Conservation (phyloP, 2,329 filamentous ascomycete genomes). For the Grosmannia huntii region DNA sequence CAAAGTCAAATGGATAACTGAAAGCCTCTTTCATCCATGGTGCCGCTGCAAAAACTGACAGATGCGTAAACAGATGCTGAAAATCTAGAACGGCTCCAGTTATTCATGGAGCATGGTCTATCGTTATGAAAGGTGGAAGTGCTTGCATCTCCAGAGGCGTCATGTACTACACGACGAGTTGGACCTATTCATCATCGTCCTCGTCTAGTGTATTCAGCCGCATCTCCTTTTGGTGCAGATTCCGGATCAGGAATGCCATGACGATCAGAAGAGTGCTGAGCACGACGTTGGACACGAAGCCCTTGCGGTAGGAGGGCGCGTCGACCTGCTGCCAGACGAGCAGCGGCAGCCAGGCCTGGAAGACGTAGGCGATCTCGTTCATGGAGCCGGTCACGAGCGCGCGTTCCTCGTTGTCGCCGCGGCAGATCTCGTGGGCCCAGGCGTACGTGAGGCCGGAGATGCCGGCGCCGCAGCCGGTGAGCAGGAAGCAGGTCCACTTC, state of each 20-base stretch:
- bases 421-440: slow-evolving; percentile 38
- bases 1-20: too few relatives aligned
- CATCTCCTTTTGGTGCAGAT: slow-evolving; percentile 30
- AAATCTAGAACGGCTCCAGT: background rate
- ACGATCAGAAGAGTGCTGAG: slow-evolving; percentile 36
- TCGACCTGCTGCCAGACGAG: slow-evolving; percentile 54
- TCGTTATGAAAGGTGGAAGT: background rate
- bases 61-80: background rate
- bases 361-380: slow-evolving; percentile 57
- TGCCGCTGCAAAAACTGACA: background rate
- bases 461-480: slow-evolving; percentile 37
- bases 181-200: background rate
- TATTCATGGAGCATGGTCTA: background rate
- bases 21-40: background rate
- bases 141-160: background rate
- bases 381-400: slow-evolving; percentile 52
- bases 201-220: background rate
- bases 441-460: slow-evolving; percentile 33
- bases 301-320: slow-evolving; percentile 46
- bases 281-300: slow-evolving; percentile 41
- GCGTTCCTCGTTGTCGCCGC: slow-evolving; percentile 47
- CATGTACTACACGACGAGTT: background rate
- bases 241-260: slow-evolving; percentile 33
- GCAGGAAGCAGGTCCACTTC: slow-evolving; percentile 52
- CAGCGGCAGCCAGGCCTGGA: slow-evolving; percentile 58